Conservation (phyloP, 805 yeast genomes). For the Suhomyces xylopsoci region DNA sequence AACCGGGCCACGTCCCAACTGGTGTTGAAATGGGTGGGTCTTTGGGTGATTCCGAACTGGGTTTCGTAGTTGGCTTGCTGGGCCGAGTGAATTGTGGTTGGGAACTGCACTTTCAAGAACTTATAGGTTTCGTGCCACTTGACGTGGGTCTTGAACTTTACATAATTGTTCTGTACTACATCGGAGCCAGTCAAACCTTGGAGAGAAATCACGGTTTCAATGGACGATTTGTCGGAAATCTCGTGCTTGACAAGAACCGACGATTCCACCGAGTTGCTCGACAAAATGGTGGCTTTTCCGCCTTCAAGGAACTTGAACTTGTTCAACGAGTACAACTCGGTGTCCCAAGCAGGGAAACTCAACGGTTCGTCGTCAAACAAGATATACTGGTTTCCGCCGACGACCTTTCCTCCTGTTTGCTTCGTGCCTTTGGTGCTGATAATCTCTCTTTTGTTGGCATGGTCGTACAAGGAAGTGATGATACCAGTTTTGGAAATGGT, state of each 20-base stretch:
- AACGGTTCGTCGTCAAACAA: constrained; percentile 88
- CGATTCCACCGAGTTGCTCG: constrained; percentile 56
- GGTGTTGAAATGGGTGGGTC: constrained; percentile 95
- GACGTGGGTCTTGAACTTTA: constrained; percentile 46
- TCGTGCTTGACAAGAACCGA: constrained; percentile 61
- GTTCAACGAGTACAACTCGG: constrained; percentile 83
- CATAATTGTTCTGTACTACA: constrained; percentile 25
- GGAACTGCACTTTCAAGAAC: constrained; percentile 92
- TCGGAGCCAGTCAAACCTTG: constrained; percentile 54
- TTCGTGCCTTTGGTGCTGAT: constrained; percentile 55
- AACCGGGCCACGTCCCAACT: constrained; percentile 96
- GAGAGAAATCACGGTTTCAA: constrained; percentile 68
- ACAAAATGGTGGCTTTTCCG: constrained; percentile 41
- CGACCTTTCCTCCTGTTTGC: constrained; percentile 33
- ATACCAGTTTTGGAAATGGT: constrained; percentile 50
- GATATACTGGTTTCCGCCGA: constrained; percentile 78
- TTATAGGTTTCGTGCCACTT: constrained; percentile 87
- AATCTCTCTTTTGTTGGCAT: constrained; percentile 55
- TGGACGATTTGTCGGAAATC: constrained; percentile 54
- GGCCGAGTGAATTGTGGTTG: constrained; percentile 76
- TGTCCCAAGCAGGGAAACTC: constrained; percentile 96
- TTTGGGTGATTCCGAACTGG: constrained; percentile 84
- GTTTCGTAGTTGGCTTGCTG: constrained; percentile 81
- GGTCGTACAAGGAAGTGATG: constrained; percentile 62
- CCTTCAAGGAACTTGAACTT: constrained; percentile 50